Evolutionary conservation across 2,329 filamentous ascomycete genomes (phyloP).

Genomic region (Colletotrichum brevisporum): DNA sequence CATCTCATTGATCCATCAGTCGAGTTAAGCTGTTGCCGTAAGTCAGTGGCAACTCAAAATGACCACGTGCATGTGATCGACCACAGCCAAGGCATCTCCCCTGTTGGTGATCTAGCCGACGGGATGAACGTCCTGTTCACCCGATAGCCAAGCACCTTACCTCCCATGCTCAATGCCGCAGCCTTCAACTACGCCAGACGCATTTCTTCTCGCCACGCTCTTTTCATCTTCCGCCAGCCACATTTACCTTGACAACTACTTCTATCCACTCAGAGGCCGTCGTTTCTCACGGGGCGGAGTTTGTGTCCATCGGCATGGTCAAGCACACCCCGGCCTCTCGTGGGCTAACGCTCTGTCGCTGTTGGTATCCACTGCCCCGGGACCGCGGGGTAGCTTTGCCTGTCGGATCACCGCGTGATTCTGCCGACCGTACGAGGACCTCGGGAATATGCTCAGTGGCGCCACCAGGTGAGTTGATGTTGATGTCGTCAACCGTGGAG

Average conservation of each 20-base stretch:
- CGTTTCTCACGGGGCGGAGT: not conserved
- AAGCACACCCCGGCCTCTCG: not conserved
- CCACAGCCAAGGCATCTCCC: not conserved
- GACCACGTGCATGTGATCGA: no score
- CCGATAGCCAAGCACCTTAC: not conserved
- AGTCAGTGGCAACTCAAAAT: no score
- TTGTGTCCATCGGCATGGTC: not conserved
- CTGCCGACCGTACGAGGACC: not conserved
- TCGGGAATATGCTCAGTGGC: not conserved
- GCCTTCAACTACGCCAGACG: no score
- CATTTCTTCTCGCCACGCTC: no score
- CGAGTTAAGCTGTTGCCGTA: no score
- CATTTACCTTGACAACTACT: no score
- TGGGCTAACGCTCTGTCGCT: not conserved
- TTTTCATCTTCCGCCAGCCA: no score
- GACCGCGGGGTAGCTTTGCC: conserved; percentile 8
- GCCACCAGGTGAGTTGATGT: no score
- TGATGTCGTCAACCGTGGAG: no score
- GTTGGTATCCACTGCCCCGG: no score
- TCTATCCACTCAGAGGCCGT: not conserved
- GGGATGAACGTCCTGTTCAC: conserved; percentile 13
- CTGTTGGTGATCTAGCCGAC: conserved; percentile 17
- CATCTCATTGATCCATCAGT: no score
- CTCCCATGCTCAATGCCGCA: not conserved
- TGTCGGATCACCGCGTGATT: not conserved